These are phyloP conservation scores for Lasiodiplodia sp. DNA, from an alignment of 2,329 filamentous ascomycete genomes.

Conservation along the genomic window DNA sequence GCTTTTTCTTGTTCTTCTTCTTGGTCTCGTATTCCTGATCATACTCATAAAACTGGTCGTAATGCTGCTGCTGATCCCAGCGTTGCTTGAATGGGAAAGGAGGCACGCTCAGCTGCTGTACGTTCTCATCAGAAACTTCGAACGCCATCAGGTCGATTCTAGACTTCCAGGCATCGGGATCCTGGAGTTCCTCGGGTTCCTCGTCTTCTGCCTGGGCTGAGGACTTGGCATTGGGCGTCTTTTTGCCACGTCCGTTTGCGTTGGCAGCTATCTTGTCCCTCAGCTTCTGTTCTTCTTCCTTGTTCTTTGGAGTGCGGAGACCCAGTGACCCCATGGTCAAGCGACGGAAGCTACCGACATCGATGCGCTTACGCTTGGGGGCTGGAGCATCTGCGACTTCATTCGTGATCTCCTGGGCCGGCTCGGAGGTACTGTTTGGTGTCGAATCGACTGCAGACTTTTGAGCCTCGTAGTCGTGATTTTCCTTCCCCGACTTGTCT, in stretches of 20 bases:
- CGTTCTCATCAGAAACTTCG: constrained; percentile 72
- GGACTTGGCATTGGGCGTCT: constrained; percentile 30
- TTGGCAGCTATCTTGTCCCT: constrained; percentile 60
- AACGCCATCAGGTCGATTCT: constrained; percentile 80
- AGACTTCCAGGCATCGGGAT: constrained; percentile 71
- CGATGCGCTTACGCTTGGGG: constrained; percentile 51
- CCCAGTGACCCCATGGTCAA: constrained; percentile 77
- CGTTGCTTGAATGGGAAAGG: constrained; percentile 90
- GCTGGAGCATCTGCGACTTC: constrained; percentile 4
- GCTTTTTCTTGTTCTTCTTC: constrained; percentile 57
- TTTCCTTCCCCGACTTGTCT: neutral
- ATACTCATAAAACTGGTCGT: constrained; percentile 40
- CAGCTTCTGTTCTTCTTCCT: constrained; percentile 71
- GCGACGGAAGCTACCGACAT: constrained; percentile 69
- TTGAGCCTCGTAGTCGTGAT: neutral
- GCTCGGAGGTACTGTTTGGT: neutral
- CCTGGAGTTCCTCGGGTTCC: constrained; percentile 48
- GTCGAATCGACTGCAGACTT: neutral
- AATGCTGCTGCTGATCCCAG: constrained; percentile 80
- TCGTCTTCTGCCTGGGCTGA: constrained; percentile 32
- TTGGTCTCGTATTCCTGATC: constrained; percentile 51
- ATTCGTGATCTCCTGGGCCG: neutral
- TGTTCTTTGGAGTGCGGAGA: constrained; percentile 70
- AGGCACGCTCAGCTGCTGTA: constrained; percentile 68
- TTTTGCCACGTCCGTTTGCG: constrained; percentile 29